Conservation (phyloP, 116 monocot genomes). For the Dioscorea cayenensis region DNA sequence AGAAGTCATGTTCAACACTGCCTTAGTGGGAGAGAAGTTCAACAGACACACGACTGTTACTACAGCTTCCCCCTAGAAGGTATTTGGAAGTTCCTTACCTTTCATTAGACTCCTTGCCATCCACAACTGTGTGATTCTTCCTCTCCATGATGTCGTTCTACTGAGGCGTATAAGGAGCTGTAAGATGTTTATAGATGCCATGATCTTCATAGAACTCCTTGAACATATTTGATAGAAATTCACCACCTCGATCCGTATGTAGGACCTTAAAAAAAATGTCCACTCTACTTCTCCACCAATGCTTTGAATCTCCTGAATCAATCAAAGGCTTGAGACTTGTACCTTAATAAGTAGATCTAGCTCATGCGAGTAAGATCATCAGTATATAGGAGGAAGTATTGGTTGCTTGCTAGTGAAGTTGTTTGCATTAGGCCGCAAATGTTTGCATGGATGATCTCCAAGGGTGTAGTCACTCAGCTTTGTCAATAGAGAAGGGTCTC, state of each 20-base stretch:
- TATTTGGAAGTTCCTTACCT: neutral
- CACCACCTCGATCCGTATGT: too few species aligned
- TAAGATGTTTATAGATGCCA: too few species aligned
- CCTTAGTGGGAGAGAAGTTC: too few species aligned
- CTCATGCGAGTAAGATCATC: constrained; percentile 11
- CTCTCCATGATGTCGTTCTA: neutral
- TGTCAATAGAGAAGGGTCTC: too few species aligned
- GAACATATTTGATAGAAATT: too few species aligned
- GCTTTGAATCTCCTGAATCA: neutral
- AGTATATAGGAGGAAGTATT: constrained; percentile 9
- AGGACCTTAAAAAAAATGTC: too few species aligned
- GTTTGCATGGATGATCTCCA: constrained; percentile 8
- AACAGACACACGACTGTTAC: too few species aligned
- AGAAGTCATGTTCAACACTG: too few species aligned
- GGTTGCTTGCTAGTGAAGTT: neutral
- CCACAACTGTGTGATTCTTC: neutral
- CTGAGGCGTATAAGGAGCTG: neutral
- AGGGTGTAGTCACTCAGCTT: too few species aligned
- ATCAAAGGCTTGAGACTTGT: constrained; percentile 2
- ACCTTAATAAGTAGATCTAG: constrained; percentile 3
- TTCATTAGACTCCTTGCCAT: neutral
- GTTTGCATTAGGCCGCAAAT: constrained; percentile 5
- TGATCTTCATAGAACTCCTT: neutral
- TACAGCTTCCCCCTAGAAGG: neutral
- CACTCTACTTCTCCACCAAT: constrained; percentile 9